phyloP scores from a whole-genome alignment of 495 filamentous ascomycete genomes.

The Xylaria flabelliformis region DNA sequence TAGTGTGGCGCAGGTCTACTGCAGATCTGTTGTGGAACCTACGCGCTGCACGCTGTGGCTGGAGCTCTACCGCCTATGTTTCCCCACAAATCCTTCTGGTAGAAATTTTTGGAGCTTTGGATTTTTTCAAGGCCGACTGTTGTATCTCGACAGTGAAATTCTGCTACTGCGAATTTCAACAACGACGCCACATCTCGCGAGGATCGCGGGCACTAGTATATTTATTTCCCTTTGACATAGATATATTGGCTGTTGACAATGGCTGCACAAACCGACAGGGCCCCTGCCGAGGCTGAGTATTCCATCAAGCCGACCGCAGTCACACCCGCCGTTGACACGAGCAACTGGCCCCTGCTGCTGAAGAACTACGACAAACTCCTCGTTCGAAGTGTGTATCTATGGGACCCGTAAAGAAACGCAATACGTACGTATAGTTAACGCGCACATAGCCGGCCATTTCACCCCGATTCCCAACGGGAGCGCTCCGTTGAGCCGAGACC shows the following conservation, averaged over 20 bases:
- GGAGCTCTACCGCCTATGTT: conserved; percentile 23
- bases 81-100: conserved; percentile 19
- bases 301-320: conserved; percentile 85
- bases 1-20: conserved; percentile 4
- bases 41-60: conserved; percentile 22
- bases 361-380: conserved; percentile 81
- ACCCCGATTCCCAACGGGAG: conserved; percentile 91
- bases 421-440: conserved; percentile 7
- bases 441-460: conserved; percentile 70
- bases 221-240: conserved; percentile 21
- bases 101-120: conserved; percentile 44
- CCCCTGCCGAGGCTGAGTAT: conserved; percentile 73
- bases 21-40: neutral
- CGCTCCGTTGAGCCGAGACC: conserved; percentile 83
- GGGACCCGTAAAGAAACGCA: neutral
- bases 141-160: conserved; percentile 31
- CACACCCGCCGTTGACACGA: conserved; percentile 74
- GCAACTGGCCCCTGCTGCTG: conserved; percentile 85
- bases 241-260: conserved; percentile 48
- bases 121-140: conserved; percentile 28
- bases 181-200: conserved; percentile 26
- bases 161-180: conserved; percentile 22
- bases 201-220: conserved; percentile 31
- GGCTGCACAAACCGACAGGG: conserved; percentile 65
- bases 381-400: conserved; percentile 55